These are phyloP conservation scores for Prunus campanulata DNA, from an alignment of 306 rosid genomes.

Conservation along the genomic window DNA sequence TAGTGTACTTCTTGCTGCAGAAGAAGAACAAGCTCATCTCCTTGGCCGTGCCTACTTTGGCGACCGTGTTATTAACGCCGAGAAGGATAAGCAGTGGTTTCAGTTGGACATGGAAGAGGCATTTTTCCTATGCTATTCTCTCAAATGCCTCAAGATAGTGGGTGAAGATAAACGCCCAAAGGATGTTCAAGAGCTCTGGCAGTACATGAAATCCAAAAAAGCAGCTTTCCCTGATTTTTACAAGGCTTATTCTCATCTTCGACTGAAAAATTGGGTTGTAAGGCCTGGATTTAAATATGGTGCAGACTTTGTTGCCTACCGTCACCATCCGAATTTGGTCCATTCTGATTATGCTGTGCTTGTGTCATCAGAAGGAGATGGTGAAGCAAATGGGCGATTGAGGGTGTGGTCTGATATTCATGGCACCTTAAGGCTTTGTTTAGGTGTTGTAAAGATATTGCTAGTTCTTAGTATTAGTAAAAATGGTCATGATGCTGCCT, in stretches of 20 bases:
- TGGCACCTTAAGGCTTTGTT: slow-evolving; percentile 59
- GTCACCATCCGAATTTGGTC: slow-evolving; percentile 68
- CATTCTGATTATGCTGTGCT: slow-evolving; percentile 83
- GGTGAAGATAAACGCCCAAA: slow-evolving; percentile 19
- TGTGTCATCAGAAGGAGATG: slow-evolving; percentile 45
- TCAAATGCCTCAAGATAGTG: slow-evolving; percentile 58
- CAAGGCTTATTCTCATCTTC: slow-evolving; percentile 66
- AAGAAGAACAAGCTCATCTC: slow-evolving; percentile 48
- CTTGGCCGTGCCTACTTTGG: slow-evolving; percentile 70
- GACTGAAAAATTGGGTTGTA: slow-evolving; percentile 73
- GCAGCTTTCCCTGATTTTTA: slow-evolving; percentile 50
- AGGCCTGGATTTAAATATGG: slow-evolving; percentile 67
- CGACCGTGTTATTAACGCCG: slow-evolving; percentile 37
- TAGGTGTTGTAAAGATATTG: slow-evolving; percentile 66
- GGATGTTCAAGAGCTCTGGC: slow-evolving; percentile 52
- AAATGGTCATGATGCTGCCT: slow-evolving; percentile 35
- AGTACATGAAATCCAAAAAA: slow-evolving; percentile 47
- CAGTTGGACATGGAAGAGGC: slow-evolving; percentile 73
- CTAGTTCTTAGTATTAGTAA: slow-evolving; percentile 43
- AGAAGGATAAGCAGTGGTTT: slow-evolving; percentile 55
- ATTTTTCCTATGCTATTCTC: slow-evolving; percentile 52
- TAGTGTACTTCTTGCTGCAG: slow-evolving; percentile 42
- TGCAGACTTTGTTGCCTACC: slow-evolving; percentile 67
- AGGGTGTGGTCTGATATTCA: slow-evolving; percentile 74
- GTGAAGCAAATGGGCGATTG: slow-evolving; percentile 44